Evolutionary conservation across 768 basidiomycete species (phyloP).

Genomic region (Pulveroboletus sp.): DNA sequence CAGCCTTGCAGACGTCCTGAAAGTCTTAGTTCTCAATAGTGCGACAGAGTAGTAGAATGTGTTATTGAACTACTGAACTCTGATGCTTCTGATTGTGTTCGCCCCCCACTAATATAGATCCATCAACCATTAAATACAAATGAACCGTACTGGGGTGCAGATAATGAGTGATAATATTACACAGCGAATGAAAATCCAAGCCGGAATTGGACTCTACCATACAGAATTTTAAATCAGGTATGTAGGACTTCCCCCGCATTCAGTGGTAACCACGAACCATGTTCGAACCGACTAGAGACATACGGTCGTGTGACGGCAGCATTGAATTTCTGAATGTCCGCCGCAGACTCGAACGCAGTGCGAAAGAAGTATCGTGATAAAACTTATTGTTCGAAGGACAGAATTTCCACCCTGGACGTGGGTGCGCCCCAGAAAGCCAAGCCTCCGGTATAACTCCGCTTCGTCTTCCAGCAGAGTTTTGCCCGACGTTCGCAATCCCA

Average conservation of each 20-base stretch:
- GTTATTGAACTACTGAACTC: background rate
- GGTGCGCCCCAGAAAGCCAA: too few species aligned
- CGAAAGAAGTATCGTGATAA: background rate
- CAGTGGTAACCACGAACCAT: background rate
- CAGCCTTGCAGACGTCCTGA: constrained; percentile 10
- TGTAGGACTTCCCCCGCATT: background rate
- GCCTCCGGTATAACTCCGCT: too few species aligned
- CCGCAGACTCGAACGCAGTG: background rate
- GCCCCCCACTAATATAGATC: background rate
- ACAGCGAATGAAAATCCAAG: background rate
- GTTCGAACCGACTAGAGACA: too few species aligned
- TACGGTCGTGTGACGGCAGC: background rate
- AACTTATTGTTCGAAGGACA: background rate
- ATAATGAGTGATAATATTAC: too few species aligned
- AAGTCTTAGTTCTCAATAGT: constrained; percentile 10
- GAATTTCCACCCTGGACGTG: too few species aligned
- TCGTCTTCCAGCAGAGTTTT: too few species aligned
- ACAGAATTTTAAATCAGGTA: background rate
- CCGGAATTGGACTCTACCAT: background rate
- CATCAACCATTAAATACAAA: background rate
- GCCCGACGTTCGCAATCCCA: too few species aligned
- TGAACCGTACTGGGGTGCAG: too few species aligned
- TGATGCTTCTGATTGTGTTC: background rate
- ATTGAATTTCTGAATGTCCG: background rate
- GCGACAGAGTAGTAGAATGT: background rate